phyloP scores from a whole-genome alignment of 2,329 filamentous ascomycete genomes.

The Claviceps maximensis region DNA sequence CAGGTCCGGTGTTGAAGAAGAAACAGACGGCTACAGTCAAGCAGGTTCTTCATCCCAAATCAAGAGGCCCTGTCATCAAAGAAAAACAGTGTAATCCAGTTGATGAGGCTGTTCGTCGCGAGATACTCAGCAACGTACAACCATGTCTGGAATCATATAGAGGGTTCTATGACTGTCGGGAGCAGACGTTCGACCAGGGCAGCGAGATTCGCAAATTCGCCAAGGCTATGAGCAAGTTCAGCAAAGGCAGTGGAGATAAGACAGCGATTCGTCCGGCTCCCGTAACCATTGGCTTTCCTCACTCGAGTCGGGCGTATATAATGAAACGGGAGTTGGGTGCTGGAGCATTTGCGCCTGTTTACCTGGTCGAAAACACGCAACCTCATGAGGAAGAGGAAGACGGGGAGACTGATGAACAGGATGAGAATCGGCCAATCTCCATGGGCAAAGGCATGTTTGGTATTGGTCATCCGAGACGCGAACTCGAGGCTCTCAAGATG shows the following conservation, averaged over 20 bases:
- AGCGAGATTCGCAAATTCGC: slow-evolving; percentile 71
- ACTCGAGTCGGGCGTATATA: slow-evolving; percentile 54
- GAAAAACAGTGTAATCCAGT: slow-evolving; percentile 83
- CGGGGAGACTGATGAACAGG: slow-evolving; percentile 26
- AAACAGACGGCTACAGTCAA: slow-evolving; percentile 18
- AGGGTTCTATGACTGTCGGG: slow-evolving; percentile 65
- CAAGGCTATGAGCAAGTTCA: slow-evolving; percentile 48
- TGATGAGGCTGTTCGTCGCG: slow-evolving; percentile 57
- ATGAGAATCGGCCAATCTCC: slow-evolving; percentile 23
- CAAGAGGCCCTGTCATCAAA: slow-evolving; percentile 61
- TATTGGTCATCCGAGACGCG: slow-evolving; percentile 35
- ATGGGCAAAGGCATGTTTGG: slow-evolving; percentile 52
- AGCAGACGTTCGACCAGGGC: slow-evolving; percentile 50
- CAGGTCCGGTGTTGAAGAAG: slow-evolving; percentile 18
- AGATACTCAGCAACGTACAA: slow-evolving; percentile 61
- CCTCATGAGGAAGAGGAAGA: slow-evolving; percentile 26
- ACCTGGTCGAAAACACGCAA: slow-evolving; percentile 66
- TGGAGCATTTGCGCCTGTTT: slow-evolving; percentile 91
- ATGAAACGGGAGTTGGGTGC: slow-evolving; percentile 79
- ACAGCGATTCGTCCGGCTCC: slow-evolving; percentile 43
- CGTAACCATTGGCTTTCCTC: slow-evolving; percentile 55
- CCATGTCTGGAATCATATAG: slow-evolving; percentile 62
- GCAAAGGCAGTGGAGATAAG: slow-evolving; percentile 46
- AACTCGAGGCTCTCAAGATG: slow-evolving; percentile 84
- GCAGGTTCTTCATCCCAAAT: slow-evolving; percentile 22